Evolutionary conservation across 345 rosid species (phyloP), one percentile per base, ranked within the genome.

Genomic region (Zanthoxylum bungeanum): DNA sequence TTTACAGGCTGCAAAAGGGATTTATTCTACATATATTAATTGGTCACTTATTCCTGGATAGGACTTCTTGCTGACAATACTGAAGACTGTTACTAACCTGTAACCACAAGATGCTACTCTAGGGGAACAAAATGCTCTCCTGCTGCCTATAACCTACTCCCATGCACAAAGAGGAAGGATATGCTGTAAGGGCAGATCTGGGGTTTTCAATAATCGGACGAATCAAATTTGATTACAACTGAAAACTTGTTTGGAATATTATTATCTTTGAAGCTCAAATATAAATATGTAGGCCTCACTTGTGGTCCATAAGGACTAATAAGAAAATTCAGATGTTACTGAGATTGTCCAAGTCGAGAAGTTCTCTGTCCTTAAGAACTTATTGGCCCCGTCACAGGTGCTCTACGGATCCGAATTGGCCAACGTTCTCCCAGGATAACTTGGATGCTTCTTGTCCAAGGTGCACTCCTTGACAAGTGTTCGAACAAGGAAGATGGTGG

Each of bases 81-180:
- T n/a, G 14, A n/a, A 73, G 46, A 37, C 40, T 56, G 74, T 69
- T n/a, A 49, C 65, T 64, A 68, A 69, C 74, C n/a, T 10, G 73
- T 57, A 42, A 69, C 73, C 42, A 28, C 64, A n/a, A n/a, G n/a
- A 49, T 66, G 49, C 58, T 36, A 58, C 47, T 7, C n/a, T n/a
- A 33, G 60, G 73, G 66, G 73, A 61, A 46, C 40, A 69, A 51
- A 83, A 51, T n/a, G 46, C 33, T 24, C 62, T 34, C 36, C 63
- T 34, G 39, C 10, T 22, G 36, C 51, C 25, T 69, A 56, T 40
- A 46, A 70, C 50, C 39, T 37, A 34, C 58, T 64, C 51, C 74
- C 11, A 37, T 39, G 51, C 64, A 36, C 19, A 53, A 37, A 57
- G 56, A 47, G 59, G 16, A 59, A 39, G 14, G 58, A 57, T 65